A percentile compares a stretch with the other conserved stretches of the same genome.
Evolutionary conservation across 2,329 filamentous ascomycete species (phyloP).

Genomic region (Cryphonectria japonica): DNA sequence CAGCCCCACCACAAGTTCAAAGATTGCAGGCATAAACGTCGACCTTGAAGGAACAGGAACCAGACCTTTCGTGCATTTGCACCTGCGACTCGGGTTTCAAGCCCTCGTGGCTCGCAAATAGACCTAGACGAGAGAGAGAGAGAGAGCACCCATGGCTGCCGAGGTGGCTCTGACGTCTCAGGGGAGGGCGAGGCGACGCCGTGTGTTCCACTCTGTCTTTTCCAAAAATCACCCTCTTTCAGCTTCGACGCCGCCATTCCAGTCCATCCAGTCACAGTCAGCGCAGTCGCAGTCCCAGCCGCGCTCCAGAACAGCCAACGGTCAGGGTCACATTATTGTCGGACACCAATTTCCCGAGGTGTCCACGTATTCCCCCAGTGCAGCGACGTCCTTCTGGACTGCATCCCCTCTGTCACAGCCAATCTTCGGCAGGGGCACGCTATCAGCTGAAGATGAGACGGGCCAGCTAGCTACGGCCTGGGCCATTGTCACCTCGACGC

Average conservation of each 20-base stretch:
- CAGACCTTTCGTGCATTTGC: not conserved
- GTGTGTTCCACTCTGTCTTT: slow-evolving; percentile 61
- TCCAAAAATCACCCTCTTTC: slow-evolving; percentile 53
- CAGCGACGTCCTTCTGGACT: slow-evolving; percentile 19
- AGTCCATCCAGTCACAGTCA: slow-evolving; percentile 44
- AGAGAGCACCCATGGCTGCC: slow-evolving; percentile 22
- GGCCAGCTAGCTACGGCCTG: slow-evolving; percentile 64
- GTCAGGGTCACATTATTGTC: slow-evolving; percentile 50
- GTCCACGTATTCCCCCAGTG: slow-evolving; percentile 20
- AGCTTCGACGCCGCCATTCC: slow-evolving; percentile 2
- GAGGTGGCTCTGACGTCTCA: slow-evolving; percentile 39
- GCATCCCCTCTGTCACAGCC: slow-evolving; percentile 15
- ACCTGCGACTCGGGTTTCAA: not conserved
- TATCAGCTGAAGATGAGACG: slow-evolving; percentile 49
- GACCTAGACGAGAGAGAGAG: too few species aligned
- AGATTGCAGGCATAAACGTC: slow-evolving; percentile 1
- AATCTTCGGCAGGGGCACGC: not conserved
- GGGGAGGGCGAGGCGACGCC: slow-evolving; percentile 52
- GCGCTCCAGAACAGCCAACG: slow-evolving; percentile 39
- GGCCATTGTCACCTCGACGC: slow-evolving; percentile 62
- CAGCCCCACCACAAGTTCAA: not conserved
- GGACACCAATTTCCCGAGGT: slow-evolving; percentile 30
- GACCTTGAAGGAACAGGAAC: not conserved
- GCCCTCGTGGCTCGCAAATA: not conserved
- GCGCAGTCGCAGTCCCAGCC: slow-evolving; percentile 39